Base-by-base conservation (phyloP, 2,329 filamentous ascomycete genomes). In the Xylariaceae sp. region DNA sequence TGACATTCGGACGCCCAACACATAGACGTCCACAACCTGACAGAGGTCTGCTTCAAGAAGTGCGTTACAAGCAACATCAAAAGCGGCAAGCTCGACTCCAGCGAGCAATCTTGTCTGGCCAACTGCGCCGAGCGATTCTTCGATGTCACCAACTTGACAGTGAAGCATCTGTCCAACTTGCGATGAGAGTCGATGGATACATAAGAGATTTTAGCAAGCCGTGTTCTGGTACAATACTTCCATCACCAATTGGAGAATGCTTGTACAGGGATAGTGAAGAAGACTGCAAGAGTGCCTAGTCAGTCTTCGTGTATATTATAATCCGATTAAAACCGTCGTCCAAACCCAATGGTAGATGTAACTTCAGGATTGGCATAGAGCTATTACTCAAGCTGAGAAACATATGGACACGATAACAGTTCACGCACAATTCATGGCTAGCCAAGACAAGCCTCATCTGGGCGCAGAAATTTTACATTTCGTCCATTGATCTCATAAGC, bases 121-220 rank as follows among this genome's bases (percentile, higher is more conserved):
- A 96, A 95, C 72, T 98, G 93, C 61, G 89, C 97, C 42, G 87
- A 95, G 58, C 78, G 93, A 42, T 97, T 94, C 68, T 76, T 97
- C 69, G 93, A 98, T 66, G 79, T 89, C 49, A 93, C 91, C 68
- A 68, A 87, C 51, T 72, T 88, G 39, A 86, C 95, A n/a, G 72
- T 96, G 65, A 85, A 83, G 73, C 86, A 96, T 63, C 69, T 97
- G 58, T 83, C 93, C 63, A 77, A 61, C 48, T 67, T 78, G 69
- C 70, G 74, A 26, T 17, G 22, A 26, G 22, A 26, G 6, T 26
- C 22, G 6, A 26, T 26, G 22, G 6, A 26, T 26, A 26, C 6
- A 26, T 26, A n/a, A n/a, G n/a, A n/a, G n/a, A n/a, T n/a, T n/a
- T n/a, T n/a, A n/a, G n/a, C n/a, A n/a, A n/a, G n/a, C n/a, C n/a